phyloP scores from a whole-genome alignment of 2,329 filamentous ascomycete genomes.

The Herpotrichia juniperi region DNA sequence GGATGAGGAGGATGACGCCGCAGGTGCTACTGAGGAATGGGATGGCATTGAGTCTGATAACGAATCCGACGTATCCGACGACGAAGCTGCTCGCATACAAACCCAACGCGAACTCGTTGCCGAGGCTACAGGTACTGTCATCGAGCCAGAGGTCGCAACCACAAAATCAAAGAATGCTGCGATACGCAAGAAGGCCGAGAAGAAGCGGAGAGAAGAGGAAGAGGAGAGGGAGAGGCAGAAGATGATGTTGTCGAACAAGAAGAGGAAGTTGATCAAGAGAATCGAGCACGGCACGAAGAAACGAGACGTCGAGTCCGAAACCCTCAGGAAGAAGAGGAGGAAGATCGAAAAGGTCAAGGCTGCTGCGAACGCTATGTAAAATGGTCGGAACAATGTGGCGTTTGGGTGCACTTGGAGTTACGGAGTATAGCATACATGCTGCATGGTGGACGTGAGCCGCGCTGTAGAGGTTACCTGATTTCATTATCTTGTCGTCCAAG shows the following conservation, averaged over 20 bases:
- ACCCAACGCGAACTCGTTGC: constrained; percentile 93
- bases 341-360: constrained; percentile 72
- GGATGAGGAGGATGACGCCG: constrained; percentile 55
- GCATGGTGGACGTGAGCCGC: neutral
- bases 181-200: constrained; percentile 70
- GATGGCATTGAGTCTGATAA: constrained; percentile 57
- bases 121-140: constrained; percentile 75
- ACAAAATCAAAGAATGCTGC: constrained; percentile 67
- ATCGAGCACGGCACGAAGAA: constrained; percentile 96
- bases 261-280: constrained; percentile 95
- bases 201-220: constrained; percentile 68
- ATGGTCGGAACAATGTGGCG: constrained; percentile 15
- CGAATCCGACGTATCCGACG: constrained; percentile 58
- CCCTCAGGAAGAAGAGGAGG: constrained; percentile 85
- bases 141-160: constrained; percentile 43
- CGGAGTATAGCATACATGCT: constrained; percentile 3
- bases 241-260: constrained; percentile 98
- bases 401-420: constrained; percentile 14
- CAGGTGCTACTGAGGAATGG: constrained; percentile 48
- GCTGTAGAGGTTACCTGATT: constrained; percentile 1
- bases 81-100: constrained; percentile 66
- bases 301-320: constrained; percentile 88
- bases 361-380: constrained; percentile 35
- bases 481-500: neutral
- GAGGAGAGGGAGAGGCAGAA: constrained; percentile 92